Conservation (phyloP, 371 early-diverging fungal genomes). For the Mortierella sp. region DNA sequence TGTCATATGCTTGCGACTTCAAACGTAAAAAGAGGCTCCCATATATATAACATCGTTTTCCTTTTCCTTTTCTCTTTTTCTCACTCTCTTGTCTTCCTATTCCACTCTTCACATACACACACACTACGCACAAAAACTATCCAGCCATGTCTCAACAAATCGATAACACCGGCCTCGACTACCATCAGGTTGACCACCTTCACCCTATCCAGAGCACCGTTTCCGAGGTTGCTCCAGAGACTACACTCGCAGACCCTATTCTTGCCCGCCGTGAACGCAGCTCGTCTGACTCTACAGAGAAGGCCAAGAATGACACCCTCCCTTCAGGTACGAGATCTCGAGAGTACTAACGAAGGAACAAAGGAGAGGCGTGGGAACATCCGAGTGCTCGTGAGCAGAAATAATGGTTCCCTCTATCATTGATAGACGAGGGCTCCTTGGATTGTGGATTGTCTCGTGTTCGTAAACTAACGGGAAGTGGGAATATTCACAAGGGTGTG, state of each 20-base stretch:
- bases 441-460: background rate
- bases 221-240: conserved; percentile 36
- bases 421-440: background rate
- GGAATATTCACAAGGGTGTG: background rate
- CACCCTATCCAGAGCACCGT: conserved; percentile 23
- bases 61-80: background rate
- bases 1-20: background rate
- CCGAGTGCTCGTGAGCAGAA: background rate
- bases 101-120: background rate
- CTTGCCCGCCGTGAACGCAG: conserved; percentile 46
- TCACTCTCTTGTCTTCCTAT: background rate
- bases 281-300: conserved; percentile 43
- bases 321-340: conserved; percentile 20
- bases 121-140: background rate
- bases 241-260: conserved; percentile 2
- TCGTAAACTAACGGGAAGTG: background rate
- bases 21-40: background rate
- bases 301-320: conserved; percentile 18
- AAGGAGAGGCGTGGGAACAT: background rate
- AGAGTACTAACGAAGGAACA: background rate
- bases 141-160: conserved; percentile 31
- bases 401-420: background rate
- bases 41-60: background rate
- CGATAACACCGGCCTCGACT: conserved; percentile 16
- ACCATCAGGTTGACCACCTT: conserved; percentile 23